Base-by-base conservation (phyloP, 177 flowering plant species). In the Vitis hybrid region DNA sequence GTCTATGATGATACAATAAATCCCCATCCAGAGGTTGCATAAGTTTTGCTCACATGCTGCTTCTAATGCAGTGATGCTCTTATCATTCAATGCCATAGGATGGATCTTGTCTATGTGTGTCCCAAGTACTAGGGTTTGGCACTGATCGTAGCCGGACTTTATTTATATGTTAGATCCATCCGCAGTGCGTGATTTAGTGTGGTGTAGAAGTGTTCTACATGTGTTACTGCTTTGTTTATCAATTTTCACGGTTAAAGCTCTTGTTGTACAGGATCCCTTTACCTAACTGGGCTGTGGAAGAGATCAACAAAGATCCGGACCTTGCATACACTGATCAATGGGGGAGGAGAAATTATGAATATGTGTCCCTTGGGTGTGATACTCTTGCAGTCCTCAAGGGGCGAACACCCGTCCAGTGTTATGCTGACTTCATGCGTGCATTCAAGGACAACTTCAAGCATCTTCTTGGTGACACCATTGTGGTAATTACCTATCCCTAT, bases 321-420 rank as follows among this genome's bases (percentile, higher is more conserved):
- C 88, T 94, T 12, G 96, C 90, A 0, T 94, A 91, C 75, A 92
- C 97, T 1, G 98, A 94, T 78, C 97, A 90, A 61, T 94, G 97
- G 97, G 97, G 99, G 0, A 85, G 93, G 62, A 85, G 97, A 70
- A 94, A 94, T 49, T 79, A 76, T 70, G 99, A 94, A 65, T 94
- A 92, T 67, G 4, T 94, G 0, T 92, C 99, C 0, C 94, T 94
- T 32, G 97, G 97, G 19, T 86, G 90, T 72, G 99, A 94, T 67
- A 89, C 81, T 15, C 79, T 94, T 23, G 91, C 97, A 0, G 95
- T 84, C 6, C 89, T 94, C 67, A 91, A 89, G 74, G 97, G 98
- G 40, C 79, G 98, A 9, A 81, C 88, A 1, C 97, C 99, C 0
- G 86, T 91, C 17, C 96, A 95, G 71, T 91, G 98, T 73, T 94